Evolutionary conservation across 2,329 filamentous ascomycete species (phyloP).

Genomic region (Alternaria metachromatica): DNA sequence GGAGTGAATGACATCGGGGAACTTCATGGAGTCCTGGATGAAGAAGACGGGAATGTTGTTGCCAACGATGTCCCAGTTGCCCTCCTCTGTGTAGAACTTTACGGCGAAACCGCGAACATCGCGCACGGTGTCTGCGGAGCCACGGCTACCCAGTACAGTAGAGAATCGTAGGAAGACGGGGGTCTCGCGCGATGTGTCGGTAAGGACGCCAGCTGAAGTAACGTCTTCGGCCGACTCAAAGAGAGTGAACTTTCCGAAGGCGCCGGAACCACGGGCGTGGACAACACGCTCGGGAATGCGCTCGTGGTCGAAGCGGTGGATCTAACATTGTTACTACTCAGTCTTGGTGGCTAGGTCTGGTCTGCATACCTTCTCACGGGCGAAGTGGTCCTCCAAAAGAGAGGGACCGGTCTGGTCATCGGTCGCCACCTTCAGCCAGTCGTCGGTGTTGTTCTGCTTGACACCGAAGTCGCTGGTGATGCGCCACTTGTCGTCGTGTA

Average conservation of each 20-base stretch:
- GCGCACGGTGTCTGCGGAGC: slow-evolving; percentile 81
- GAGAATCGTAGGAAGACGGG: slow-evolving; percentile 77
- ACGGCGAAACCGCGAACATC: slow-evolving; percentile 82
- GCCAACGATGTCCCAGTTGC: slow-evolving; percentile 77
- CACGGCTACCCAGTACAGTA: slow-evolving; percentile 75
- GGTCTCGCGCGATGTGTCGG: slow-evolving; percentile 71
- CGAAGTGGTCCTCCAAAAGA: slow-evolving; percentile 75
- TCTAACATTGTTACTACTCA: slow-evolving; percentile 54
- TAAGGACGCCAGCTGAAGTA: slow-evolving; percentile 68
- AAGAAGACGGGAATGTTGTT: slow-evolving; percentile 81
- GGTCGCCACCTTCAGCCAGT: slow-evolving; percentile 73
- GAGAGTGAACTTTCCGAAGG: slow-evolving; percentile 71
- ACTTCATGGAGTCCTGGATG: slow-evolving; percentile 58
- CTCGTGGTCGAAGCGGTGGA: slow-evolving; percentile 78
- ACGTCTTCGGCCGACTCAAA: slow-evolving; percentile 69
- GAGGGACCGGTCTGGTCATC: slow-evolving; percentile 70
- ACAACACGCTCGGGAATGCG: slow-evolving; percentile 73
- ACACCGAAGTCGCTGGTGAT: slow-evolving; percentile 81
- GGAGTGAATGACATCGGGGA: slow-evolving; percentile 66
- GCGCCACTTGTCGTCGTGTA: slow-evolving; percentile 60
- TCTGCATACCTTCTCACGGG: slow-evolving; percentile 70
- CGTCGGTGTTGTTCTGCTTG: slow-evolving; percentile 74
- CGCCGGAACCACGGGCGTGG: slow-evolving; percentile 69
- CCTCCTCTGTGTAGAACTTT: slow-evolving; percentile 79
- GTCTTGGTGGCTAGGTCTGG: no score